These are phyloP conservation scores for Galerina marginata DNA, from an alignment of 768 basidiomycete species.

Conservation along the genomic window DNA sequence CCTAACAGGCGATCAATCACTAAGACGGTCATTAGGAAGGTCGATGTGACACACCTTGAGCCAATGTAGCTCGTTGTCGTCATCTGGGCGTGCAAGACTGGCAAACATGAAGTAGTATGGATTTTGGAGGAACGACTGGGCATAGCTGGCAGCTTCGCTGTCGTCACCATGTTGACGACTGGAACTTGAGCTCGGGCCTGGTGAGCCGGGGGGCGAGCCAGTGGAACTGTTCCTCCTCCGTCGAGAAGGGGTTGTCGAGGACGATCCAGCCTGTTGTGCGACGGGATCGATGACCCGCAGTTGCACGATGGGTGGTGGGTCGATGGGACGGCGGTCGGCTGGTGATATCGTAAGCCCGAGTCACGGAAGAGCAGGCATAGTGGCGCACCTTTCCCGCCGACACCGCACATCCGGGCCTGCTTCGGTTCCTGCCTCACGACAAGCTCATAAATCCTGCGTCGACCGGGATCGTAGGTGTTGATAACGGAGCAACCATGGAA, in stretches of 20 bases:
- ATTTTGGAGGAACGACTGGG: slow-evolving; percentile 78
- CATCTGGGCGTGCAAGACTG: slow-evolving; percentile 85
- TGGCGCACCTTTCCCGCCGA: slow-evolving; percentile 73
- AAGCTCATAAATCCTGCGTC: slow-evolving; percentile 80
- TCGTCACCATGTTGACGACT: slow-evolving; percentile 30
- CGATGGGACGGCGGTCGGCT: slow-evolving; percentile 96
- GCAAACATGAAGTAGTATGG: slow-evolving; percentile 98
- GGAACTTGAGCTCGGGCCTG: slow-evolving; percentile 26
- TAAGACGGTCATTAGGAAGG: neutral
- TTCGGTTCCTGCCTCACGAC: slow-evolving; percentile 90
- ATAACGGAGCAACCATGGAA: slow-evolving; percentile 27
- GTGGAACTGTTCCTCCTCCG: slow-evolving; percentile 26
- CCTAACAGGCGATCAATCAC: slow-evolving; percentile 44
- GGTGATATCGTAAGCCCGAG: slow-evolving; percentile 16
- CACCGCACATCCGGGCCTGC: slow-evolving; percentile 90
- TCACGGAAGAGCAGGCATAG: neutral
- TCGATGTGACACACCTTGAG: slow-evolving; percentile 50
- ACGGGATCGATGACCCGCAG: slow-evolving; percentile 83
- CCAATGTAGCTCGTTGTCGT: slow-evolving; percentile 89
- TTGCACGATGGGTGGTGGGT: slow-evolving; percentile 97
- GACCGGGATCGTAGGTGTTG: slow-evolving; percentile 23
- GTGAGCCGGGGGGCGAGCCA: slow-evolving; percentile 22
- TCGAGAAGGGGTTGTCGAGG: slow-evolving; percentile 13
- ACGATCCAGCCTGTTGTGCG: slow-evolving; percentile 17
- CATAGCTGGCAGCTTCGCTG: slow-evolving; percentile 44